phyloP scores from a whole-genome alignment of 2,329 filamentous ascomycete genomes.

The Colletotrichum lupini region DNA sequence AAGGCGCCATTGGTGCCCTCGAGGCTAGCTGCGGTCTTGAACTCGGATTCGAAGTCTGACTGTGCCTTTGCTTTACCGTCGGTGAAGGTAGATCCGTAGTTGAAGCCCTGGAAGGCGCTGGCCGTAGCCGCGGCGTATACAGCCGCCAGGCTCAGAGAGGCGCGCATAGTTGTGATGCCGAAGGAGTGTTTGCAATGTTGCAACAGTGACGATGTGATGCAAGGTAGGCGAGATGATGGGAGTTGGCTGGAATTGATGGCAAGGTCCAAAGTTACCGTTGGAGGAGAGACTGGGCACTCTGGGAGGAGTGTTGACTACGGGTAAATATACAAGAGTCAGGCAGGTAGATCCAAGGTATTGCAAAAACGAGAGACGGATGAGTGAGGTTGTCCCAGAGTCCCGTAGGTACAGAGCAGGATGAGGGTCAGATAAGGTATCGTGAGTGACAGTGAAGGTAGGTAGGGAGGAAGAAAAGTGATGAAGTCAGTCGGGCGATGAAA shows the following conservation, averaged over 20 bases:
- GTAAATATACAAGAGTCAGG: neutral
- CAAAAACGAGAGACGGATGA: slow-evolving; percentile 7
- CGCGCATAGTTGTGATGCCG: slow-evolving; percentile 15
- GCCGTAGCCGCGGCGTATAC: slow-evolving; percentile 47
- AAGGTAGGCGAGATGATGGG: neutral
- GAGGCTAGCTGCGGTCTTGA: slow-evolving; percentile 73
- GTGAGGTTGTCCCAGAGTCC: neutral
- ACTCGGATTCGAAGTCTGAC: slow-evolving; percentile 76
- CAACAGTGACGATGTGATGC: neutral
- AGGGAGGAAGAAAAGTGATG: neutral
- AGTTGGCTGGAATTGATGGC: too few species aligned
- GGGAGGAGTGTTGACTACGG: neutral
- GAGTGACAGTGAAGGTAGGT: neutral
- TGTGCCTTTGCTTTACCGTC: slow-evolving; percentile 70
- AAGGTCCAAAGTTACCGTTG: neutral
- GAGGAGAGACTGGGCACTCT: neutral
- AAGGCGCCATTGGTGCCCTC: slow-evolving; percentile 71
- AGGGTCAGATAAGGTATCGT: neutral
- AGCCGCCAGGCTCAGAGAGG: slow-evolving; percentile 34
- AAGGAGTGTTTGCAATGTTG: neutral
- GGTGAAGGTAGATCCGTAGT: slow-evolving; percentile 74
- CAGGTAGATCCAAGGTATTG: neutral
- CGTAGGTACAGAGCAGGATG: slow-evolving; percentile 2
- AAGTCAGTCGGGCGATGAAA: neutral
- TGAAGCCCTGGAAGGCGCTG: slow-evolving; percentile 72